Evolutionary conservation across 805 yeast genomes (phyloP), one percentile per base, ranked within the genome.

Genomic region (Hanseniaspora jakobsenii): DNA sequence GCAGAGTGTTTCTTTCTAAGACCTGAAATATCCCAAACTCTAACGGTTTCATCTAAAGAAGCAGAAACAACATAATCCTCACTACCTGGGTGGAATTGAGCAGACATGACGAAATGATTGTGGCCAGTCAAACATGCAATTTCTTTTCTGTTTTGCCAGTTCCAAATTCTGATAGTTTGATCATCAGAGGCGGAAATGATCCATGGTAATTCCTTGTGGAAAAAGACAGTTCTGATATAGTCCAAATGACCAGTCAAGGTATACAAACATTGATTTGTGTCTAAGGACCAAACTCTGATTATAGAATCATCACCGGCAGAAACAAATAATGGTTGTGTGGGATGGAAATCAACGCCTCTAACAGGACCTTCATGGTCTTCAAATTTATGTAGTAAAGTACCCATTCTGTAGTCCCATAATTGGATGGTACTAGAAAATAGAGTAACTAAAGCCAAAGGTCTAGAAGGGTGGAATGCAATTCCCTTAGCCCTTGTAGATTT

Each of bases 361-460:
- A 91, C 98, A 2, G 98, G 97, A 22, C 99, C 99, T 56, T 83
- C 95, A 61, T 91, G 99, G 56, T 89, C 98, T 64, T 91, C 98
- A 58, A 86, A 91, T 48, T 96, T 75, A 63, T 87, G 97, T 59
- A 91, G 78, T 60, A 91, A 67, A 3, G 96, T 86, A 35, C 99
- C 99, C 99, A 91, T 91, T 58, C 99, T 78, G 66, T 93, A 91
- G 65, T 91, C 99, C 99, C 99, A 91, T 51, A 91, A 71, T 64
- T 93, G 98, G 61, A 91, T 89, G n/a, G 95, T 86, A n/a, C 95
- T 85, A 22, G 95, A 83, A 63, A 89, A 91, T 49, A 93, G 71
- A 6, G 97, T 86, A 27, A 87, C 97, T 55, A 91, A 71, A 49
- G 86, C 84, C 96, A 95, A 91, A 48, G 98, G 96, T 62, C 91